Evolutionary conservation across 441 rosid species (phyloP).

Genomic region (Erodium trifolium): DNA sequence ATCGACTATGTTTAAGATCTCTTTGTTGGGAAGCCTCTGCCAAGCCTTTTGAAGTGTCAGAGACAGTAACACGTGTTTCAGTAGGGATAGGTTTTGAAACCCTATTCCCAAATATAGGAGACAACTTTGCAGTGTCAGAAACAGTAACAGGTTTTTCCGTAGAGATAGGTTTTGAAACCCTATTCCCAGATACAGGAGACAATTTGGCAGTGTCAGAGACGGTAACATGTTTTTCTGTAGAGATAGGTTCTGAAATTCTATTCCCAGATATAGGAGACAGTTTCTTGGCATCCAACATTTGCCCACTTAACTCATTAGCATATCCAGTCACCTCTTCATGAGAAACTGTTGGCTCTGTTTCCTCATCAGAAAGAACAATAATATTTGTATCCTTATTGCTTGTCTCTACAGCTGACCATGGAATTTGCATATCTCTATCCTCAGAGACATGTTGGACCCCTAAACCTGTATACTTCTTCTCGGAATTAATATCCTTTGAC

Average conservation of each 20-base stretch:
- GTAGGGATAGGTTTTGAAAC: constrained; percentile 26
- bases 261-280: constrained; percentile 22
- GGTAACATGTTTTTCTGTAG: too few species aligned
- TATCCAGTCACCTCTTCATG: constrained; percentile 29
- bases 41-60: constrained; percentile 31
- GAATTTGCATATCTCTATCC: constrained; percentile 31
- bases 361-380: constrained; percentile 61
- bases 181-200: constrained; percentile 18
- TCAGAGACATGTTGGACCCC: constrained; percentile 27
- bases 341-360: constrained; percentile 34
- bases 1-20: constrained; percentile 28
- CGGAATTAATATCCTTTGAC: constrained; percentile 22
- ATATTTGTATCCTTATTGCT: constrained; percentile 29
- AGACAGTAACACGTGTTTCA: constrained; percentile 29
- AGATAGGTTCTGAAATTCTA: too few species aligned
- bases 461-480: constrained; percentile 23
- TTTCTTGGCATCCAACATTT: constrained; percentile 26
- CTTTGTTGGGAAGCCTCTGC: constrained; percentile 25
- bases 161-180: constrained; percentile 26
- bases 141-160: constrained; percentile 30
- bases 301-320: constrained; percentile 23
- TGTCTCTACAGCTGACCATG: constrained; percentile 26
- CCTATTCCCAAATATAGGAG: constrained; percentile 27
- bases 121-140: constrained; percentile 28
- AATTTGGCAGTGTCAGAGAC: too few species aligned